Evolutionary conservation across 805 yeast species (phyloP).

Genomic region (Nakazawaea holstii): DNA sequence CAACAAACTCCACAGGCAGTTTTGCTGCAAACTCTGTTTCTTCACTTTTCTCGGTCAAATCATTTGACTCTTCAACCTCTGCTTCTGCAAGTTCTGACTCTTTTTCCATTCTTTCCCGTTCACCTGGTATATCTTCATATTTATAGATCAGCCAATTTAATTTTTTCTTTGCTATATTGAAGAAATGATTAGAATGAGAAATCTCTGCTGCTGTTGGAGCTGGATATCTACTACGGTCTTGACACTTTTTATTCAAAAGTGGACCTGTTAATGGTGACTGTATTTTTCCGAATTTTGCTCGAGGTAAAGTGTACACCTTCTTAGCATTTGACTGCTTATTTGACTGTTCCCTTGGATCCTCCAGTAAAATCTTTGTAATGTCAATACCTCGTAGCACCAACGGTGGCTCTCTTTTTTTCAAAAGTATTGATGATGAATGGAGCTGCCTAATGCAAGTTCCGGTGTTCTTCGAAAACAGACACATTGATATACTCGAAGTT

Average conservation of each 20-base stretch:
- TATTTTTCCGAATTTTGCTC: not conserved
- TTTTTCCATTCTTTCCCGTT: slow-evolving; percentile 26
- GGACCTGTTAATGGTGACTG: slow-evolving; percentile 1
- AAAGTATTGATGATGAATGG: too few relatives aligned
- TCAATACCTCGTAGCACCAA: too few relatives aligned
- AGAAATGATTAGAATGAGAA: slow-evolving; percentile 31
- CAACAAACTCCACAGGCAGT: slow-evolving; percentile 7
- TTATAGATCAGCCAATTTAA: slow-evolving; percentile 58
- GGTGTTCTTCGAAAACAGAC: too few relatives aligned
- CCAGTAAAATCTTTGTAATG: too few relatives aligned
- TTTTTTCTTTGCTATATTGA: slow-evolving; percentile 38
- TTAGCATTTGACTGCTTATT: too few relatives aligned
- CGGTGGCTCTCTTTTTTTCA: too few relatives aligned
- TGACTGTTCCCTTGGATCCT: too few relatives aligned
- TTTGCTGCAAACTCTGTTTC: not conserved
- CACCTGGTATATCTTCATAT: slow-evolving; percentile 55
- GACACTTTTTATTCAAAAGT: slow-evolving; percentile 2
- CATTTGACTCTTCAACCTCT: slow-evolving; percentile 4
- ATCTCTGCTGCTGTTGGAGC: slow-evolving; percentile 17
- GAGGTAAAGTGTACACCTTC: not conserved
- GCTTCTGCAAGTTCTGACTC: slow-evolving; percentile 15
- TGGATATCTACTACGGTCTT: not conserved
- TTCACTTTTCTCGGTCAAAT: not conserved
- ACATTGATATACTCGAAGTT: too few relatives aligned
- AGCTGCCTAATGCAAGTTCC: too few relatives aligned